Evolutionary conservation across 2,329 filamentous ascomycete genomes (phyloP), one percentile per base, ranked within the genome.

Genomic region (Ophiostoma ips): DNA sequence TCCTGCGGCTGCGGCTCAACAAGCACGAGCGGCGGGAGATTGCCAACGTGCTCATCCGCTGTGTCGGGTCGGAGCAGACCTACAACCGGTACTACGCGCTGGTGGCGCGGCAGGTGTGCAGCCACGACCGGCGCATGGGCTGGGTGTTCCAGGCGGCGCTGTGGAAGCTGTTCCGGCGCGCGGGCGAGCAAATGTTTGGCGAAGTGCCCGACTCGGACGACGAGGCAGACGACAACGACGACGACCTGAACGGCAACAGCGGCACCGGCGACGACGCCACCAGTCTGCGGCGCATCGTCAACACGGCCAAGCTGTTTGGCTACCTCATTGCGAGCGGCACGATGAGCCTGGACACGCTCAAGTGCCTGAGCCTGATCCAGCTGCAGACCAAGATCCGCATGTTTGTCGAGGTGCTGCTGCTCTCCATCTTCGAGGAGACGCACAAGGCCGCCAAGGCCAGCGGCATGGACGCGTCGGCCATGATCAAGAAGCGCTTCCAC

Each of bases 41-140:
- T 31, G 83, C 90, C 1, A 80, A 84, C 48, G 89, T 98, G 16
- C 71, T 98, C 28, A 75, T 95, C 9, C 88, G 92, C 58, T 95
- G 89, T 61, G 82, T 83, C 1, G 86, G 86, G 40, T 83, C 84
- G 3, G 92, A 96, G 66, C 72, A 82, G 51, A 72, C 73, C 1
- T 94, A 95, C 66, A 98, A 98, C 59, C 86, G 85, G 0, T 98
- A 94, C 67, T 98, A 98, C 62, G 85, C 86, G 0, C 71, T 95
- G 1, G 81, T 98, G 35, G 88, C 87, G 10, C 78, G 77, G 45
- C 81, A 82, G 55, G 73, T 95, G 9, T 94, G 88, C 60, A 71
- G 71, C 3, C 21, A 46, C 2, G 85, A 89, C 53, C 79, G 79
- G 56, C 79, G 81, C 58, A 74, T 94, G 57, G 79, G 80, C 54